phyloP scores from a whole-genome alignment of 192 early-diverging fungal genomes.

The Entophlyctis luteolus region DNA sequence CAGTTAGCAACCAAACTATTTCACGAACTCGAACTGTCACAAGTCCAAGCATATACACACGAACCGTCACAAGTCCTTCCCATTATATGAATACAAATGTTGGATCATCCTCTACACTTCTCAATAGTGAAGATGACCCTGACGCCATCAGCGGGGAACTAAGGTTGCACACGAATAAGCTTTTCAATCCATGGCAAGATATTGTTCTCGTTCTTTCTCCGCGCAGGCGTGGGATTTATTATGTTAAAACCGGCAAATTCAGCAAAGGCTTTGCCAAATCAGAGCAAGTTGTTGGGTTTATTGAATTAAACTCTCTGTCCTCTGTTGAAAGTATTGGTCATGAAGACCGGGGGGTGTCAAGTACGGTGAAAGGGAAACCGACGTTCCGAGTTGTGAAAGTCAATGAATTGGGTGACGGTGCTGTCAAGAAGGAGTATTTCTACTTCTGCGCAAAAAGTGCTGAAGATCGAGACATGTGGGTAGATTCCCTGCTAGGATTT shows the following conservation, averaged over 20 bases:
- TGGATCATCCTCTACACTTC: slow-evolving; percentile 2
- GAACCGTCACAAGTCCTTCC: no score
- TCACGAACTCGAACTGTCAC: neutral
- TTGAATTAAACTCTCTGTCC: slow-evolving; percentile 11
- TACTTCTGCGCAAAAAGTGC: neutral
- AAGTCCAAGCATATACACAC: no score
- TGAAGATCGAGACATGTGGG: slow-evolving; percentile 16
- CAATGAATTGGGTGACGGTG: neutral
- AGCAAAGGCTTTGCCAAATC: neutral
- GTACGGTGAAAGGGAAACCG: neutral
- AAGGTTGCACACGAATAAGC: slow-evolving; percentile 4
- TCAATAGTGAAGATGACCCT: slow-evolving; percentile 18
- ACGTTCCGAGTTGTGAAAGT: slow-evolving; percentile 15
- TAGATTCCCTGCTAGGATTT: slow-evolving; percentile 8
- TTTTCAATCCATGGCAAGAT: slow-evolving; percentile 22
- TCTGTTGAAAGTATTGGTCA: neutral
- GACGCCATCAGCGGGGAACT: slow-evolving; percentile 15
- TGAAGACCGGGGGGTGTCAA: neutral
- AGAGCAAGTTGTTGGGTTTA: slow-evolving; percentile 28
- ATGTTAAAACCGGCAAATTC: slow-evolving; percentile 20
- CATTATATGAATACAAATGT: neutral
- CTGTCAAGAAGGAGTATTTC: slow-evolving; percentile 10
- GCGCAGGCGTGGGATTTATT: slow-evolving; percentile 17
- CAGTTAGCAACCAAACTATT: no score
- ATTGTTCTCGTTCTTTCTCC: slow-evolving; percentile 18